Conservation (phyloP, 768 basidiomycete genomes). For the Mrakia blollopis region DNA sequence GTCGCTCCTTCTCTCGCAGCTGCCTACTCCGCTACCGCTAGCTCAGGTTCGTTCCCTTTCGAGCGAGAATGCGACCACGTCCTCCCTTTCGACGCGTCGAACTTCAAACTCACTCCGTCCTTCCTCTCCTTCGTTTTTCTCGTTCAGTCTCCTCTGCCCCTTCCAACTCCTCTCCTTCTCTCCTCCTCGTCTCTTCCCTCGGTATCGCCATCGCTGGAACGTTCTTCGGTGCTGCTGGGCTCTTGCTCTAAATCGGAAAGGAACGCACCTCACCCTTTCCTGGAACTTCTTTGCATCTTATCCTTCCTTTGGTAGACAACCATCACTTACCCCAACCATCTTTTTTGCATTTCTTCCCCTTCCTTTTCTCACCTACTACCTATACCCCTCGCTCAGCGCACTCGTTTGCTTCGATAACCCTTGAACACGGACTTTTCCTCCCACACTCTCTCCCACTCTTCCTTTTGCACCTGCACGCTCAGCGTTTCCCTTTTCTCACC, state of each 20-base stretch:
- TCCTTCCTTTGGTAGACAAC: neutral
- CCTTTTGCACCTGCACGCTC: neutral
- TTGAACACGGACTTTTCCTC: too few species aligned
- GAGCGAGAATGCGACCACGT: too few species aligned
- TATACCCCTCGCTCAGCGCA: neutral
- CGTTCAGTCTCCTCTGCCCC: neutral
- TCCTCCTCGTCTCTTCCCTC: slow-evolving; percentile 14
- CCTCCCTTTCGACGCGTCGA: neutral
- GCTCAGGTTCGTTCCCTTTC: neutral
- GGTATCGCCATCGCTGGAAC: slow-evolving; percentile 22
- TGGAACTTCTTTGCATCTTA: neutral
- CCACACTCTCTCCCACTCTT: neutral
- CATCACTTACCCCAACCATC: neutral
- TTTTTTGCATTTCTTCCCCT: neutral
- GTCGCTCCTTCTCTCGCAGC: slow-evolving; percentile 17
- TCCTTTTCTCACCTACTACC: neutral
- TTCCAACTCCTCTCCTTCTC: neutral
- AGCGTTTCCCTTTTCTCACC: neutral
- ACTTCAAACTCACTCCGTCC: neutral
- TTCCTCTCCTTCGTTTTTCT: neutral
- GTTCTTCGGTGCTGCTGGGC: slow-evolving; percentile 14
- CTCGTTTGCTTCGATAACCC: too few species aligned
- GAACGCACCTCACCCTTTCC: neutral
- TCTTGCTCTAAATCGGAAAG: slow-evolving; percentile 12
- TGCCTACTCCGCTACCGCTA: slow-evolving; percentile 8